Base-by-base conservation (phyloP, 2,329 filamentous ascomycete species). In the Neonectria ditissima region DNA sequence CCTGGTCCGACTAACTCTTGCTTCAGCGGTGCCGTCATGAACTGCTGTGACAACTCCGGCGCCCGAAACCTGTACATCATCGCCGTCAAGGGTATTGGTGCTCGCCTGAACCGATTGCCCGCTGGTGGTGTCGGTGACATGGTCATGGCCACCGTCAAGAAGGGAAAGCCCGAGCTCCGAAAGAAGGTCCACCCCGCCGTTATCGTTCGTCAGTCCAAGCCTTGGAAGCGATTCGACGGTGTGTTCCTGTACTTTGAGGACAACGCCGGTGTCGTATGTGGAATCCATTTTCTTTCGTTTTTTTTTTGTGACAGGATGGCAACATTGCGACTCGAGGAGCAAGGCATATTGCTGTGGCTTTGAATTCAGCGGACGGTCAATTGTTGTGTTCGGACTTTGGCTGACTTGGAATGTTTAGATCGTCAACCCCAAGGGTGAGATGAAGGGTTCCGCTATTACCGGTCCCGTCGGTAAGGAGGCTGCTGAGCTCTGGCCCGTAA, bases 101-200 rank as follows among this genome's bases (percentile, higher is more conserved):
- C 95, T 76, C 94, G 95, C 77, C 91, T 98, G 78, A 98, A 98
- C 91, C 91, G 95, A 83, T 90, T 99, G 80, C 95, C 95, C 76
- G 95, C 96, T 79, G 96, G 92, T 76, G 96, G 96, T 89, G 95
- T 97, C 78, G 96, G 96, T 79, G 96, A 98, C 89, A 98, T 98
- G 96, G 96, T 98, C 82, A 98, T 99, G 94, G 95, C 95, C 75
- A 98, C 96, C 75, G 96, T 98, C 87, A 98, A 99, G 93, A 98
- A 99, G 93, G 96, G 97, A 87, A 99, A 99, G 93, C 97, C 97
- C 72, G 97, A 99, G 87, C 88, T 99, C 81, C 90, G 97, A 85
- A 99, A 99, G 93, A 99, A 99, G 92, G 96, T 99, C 84, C 97
- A 99, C 94, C 96, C 96, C 77, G 96, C 96, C 80, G 95, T 99